Evolutionary conservation across 495 filamentous ascomycete genomes (phyloP).

Genomic region (Polyplosphaeria fusca): DNA sequence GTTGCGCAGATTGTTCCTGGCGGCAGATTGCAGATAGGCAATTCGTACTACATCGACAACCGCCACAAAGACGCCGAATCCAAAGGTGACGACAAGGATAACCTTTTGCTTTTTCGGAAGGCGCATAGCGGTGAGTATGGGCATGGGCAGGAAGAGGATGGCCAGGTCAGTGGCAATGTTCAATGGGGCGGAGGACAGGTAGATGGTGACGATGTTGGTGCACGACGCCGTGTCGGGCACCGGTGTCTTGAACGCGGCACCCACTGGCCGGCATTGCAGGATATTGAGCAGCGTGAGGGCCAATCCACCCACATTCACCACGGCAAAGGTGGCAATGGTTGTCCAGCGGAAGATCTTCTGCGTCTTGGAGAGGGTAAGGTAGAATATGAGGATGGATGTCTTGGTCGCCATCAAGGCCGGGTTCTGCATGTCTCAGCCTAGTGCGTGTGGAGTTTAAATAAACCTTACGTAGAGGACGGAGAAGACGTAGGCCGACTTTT

Average conservation of each 20-base stretch:
- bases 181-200: conserved; percentile 77
- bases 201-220: conserved; percentile 74
- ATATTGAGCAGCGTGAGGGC: conserved; percentile 82
- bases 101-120: conserved; percentile 80
- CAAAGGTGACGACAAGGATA: conserved; percentile 78
- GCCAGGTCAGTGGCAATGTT: conserved; percentile 84
- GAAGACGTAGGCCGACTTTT: conserved; percentile 73
- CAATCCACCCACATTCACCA: conserved; percentile 74
- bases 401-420: conserved; percentile 85
- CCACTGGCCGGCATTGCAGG: conserved; percentile 79
- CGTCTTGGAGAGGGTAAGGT: conserved; percentile 71
- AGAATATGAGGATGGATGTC: conserved; percentile 88
- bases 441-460: too few species aligned
- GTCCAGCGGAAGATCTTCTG: conserved; percentile 68
- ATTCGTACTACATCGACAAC: conserved; percentile 86
- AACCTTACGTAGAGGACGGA: conserved; percentile 77
- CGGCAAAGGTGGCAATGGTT: conserved; percentile 64
- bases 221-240: conserved; percentile 51
- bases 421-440: conserved; percentile 56
- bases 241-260: conserved; percentile 57
- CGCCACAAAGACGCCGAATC: conserved; percentile 77
- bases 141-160: conserved; percentile 80
- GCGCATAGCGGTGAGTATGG: conserved; percentile 79
- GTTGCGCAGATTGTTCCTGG: conserved; percentile 3
- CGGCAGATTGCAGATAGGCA: conserved; percentile 79